Conservation (phyloP, 2,329 filamentous ascomycete species). For the Penicillium sp. region DNA sequence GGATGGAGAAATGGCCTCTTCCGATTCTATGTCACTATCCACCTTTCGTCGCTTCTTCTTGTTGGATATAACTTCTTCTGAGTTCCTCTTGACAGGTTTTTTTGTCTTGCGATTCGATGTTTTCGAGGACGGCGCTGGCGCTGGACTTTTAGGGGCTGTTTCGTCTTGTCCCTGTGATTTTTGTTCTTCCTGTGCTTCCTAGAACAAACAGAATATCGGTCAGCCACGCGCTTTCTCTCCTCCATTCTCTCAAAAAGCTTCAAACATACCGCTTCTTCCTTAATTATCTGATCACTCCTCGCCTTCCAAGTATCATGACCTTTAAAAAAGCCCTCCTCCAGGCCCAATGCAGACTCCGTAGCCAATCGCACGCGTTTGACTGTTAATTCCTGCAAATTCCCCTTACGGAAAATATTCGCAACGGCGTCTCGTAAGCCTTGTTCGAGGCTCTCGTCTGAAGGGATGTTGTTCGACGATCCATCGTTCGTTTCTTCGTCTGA, state of each 20-base stretch:
- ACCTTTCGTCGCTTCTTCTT: constrained; percentile 34
- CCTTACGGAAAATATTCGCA: constrained; percentile 30
- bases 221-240: background rate
- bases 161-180: constrained; percentile 7
- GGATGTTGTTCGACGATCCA: constrained; percentile 12
- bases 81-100: constrained; percentile 26
- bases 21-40: constrained; percentile 23
- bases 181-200: constrained; percentile 16
- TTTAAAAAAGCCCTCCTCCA: constrained; percentile 56
- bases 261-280: constrained; percentile 45
- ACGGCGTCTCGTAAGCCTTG: constrained; percentile 37
- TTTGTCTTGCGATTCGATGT: constrained; percentile 18
- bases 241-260: background rate
- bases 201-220: background rate
- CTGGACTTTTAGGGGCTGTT: constrained; percentile 13
- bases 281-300: constrained; percentile 52
- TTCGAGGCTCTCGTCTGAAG: constrained; percentile 34
- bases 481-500: constrained; percentile 27
- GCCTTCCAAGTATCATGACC: constrained; percentile 51
- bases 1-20: constrained; percentile 17
- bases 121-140: constrained; percentile 12
- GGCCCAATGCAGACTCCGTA: constrained; percentile 49
- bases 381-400: constrained; percentile 51
- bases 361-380: constrained; percentile 54
- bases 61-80: constrained; percentile 19